Evolutionary conservation across 495 filamentous ascomycete genomes (phyloP).

Genomic region (Pyrenula aspistea): DNA sequence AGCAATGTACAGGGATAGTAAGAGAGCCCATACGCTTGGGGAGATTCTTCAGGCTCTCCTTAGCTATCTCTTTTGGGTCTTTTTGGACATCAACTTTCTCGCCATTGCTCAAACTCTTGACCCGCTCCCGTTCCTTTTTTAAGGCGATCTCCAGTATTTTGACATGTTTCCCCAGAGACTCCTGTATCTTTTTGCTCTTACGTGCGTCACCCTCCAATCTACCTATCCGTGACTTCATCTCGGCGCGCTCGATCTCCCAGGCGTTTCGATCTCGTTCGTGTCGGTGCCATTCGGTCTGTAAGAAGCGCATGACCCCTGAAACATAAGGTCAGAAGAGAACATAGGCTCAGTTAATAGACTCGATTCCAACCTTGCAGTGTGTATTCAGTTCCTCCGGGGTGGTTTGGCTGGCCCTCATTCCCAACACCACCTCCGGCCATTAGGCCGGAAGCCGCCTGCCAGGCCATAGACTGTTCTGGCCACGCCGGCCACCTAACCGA

Average conservation of each 20-base stretch:
- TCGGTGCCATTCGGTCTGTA: conserved; percentile 98
- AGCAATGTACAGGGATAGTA: conserved; percentile 1
- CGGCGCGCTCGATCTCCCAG: conserved; percentile 97
- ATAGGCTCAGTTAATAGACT: not conserved
- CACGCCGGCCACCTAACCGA: not conserved
- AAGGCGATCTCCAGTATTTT: conserved; percentile 81
- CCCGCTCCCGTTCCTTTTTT: conserved; percentile 56
- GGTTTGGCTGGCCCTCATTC: conserved; percentile 36
- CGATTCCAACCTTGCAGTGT: conserved; percentile 73
- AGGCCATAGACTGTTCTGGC: conserved; percentile 33
- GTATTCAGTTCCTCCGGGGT: conserved; percentile 87
- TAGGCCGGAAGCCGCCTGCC: conserved; percentile 44
- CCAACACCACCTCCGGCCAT: conserved; percentile 55
- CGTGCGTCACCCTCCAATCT: conserved; percentile 80
- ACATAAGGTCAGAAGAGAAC: conserved; percentile 1
- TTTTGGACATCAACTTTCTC: conserved; percentile 34
- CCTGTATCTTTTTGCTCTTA: conserved; percentile 74
- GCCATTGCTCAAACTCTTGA: conserved; percentile 29
- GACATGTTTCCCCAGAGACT: conserved; percentile 79
- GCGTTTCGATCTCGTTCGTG: conserved; percentile 96
- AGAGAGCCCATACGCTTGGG: conserved; percentile 21
- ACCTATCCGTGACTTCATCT: conserved; percentile 99
- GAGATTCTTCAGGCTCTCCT: conserved; percentile 25
- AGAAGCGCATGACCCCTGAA: conserved; percentile 94
- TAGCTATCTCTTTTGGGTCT: conserved; percentile 30